Conservation (phyloP, 1,284 basidiomycete genomes). For the Takashimella tepidaria region DNA sequence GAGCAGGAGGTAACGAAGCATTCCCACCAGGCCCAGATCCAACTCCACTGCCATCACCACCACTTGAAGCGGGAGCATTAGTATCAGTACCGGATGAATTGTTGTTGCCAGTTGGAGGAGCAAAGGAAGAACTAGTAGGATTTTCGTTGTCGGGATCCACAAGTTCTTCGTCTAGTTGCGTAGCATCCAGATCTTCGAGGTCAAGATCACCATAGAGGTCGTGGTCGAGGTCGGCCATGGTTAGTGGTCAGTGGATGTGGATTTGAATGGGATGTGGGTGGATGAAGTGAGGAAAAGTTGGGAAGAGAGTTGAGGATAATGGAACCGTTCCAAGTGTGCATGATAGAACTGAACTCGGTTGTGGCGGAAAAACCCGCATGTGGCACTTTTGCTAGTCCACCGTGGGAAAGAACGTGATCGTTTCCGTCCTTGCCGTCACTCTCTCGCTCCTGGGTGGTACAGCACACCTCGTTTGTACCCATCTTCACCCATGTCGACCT, state of each 20-base stretch:
- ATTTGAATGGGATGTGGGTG: background rate
- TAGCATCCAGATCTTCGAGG: conserved; percentile 39
- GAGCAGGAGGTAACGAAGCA: background rate
- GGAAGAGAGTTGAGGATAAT: background rate
- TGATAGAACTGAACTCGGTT: no score
- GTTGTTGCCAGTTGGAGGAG: background rate
- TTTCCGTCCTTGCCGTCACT: no score
- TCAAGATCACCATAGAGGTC: conserved; percentile 37
- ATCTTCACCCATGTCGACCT: background rate
- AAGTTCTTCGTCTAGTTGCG: conserved; percentile 35
- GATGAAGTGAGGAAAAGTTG: background rate
- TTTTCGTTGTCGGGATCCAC: conserved; percentile 26
- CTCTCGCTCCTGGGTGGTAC: no score
- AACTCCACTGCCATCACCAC: no score
- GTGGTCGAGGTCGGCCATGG: conserved; percentile 41
- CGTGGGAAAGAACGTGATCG: conserved; percentile 2
- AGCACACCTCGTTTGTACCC: no score
- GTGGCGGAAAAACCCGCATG: background rate
- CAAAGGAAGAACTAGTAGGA: background rate
- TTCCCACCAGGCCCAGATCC: background rate
- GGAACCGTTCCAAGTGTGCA: no score
- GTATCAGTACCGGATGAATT: background rate
- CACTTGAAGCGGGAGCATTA: background rate
- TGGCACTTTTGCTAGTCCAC: background rate
- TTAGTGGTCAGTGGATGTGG: conserved; percentile 7